phyloP scores from a whole-genome alignment of 371 early-diverging fungal genomes.

The Mucor lusitanicus region DNA sequence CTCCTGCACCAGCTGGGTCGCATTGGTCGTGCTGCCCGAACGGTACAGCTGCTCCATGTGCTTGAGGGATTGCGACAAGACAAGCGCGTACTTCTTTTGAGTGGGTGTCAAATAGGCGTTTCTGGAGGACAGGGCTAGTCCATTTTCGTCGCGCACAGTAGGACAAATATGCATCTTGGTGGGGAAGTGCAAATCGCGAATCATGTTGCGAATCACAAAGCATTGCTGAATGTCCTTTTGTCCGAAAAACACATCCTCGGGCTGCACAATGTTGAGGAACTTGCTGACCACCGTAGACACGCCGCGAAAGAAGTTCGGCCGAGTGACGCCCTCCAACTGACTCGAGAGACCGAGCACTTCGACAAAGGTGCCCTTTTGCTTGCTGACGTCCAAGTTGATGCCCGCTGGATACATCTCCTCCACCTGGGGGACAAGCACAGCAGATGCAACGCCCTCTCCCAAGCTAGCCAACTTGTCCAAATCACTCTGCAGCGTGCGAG shows the following conservation, averaged over 20 bases:
- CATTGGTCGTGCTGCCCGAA: slow-evolving; percentile 48
- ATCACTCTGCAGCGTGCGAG: slow-evolving; percentile 81
- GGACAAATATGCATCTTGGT: slow-evolving; percentile 74
- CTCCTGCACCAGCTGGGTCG: slow-evolving; percentile 51
- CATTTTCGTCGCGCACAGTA: slow-evolving; percentile 82
- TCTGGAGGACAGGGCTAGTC: slow-evolving; percentile 89
- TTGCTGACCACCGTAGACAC: slow-evolving; percentile 96
- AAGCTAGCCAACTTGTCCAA: slow-evolving; percentile 58
- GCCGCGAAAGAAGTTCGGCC: slow-evolving; percentile 98
- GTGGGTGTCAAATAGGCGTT: slow-evolving; percentile 82
- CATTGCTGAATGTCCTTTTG: slow-evolving; percentile 98
- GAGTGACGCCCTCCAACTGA: slow-evolving; percentile 88
- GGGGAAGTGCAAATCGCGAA: slow-evolving; percentile 83
- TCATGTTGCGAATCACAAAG: slow-evolving; percentile 79
- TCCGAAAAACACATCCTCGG: slow-evolving; percentile 87
- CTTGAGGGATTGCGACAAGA: slow-evolving; percentile 73
- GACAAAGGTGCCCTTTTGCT: slow-evolving; percentile 91
- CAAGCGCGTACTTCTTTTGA: slow-evolving; percentile 75
- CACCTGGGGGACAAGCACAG: slow-evolving; percentile 83
- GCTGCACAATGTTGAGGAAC: slow-evolving; percentile 88
- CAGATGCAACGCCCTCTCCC: slow-evolving; percentile 44
- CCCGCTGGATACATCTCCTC: slow-evolving; percentile 94
- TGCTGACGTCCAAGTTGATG: slow-evolving; percentile 71
- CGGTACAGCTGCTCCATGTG: slow-evolving; percentile 56
- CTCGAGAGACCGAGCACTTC: slow-evolving; percentile 88